Conservation (phyloP, 2,329 filamentous ascomycete species). For the Curvularia sp. region DNA sequence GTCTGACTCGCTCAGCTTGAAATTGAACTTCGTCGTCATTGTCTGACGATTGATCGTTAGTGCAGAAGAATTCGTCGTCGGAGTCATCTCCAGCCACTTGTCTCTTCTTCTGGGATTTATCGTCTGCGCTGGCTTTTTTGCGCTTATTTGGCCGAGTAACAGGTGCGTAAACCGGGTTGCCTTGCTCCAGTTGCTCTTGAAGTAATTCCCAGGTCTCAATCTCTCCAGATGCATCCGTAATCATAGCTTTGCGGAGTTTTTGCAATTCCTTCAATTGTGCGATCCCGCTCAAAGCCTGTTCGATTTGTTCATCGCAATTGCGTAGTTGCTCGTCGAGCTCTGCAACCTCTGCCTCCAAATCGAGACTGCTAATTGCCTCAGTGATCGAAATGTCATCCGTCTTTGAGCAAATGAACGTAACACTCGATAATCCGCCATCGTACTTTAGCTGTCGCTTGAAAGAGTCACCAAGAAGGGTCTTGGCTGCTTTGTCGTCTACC, state of each 20-base stretch:
- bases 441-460: slow-evolving; percentile 67
- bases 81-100: background rate
- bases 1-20: slow-evolving; percentile 39
- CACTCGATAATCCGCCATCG: slow-evolving; percentile 60
- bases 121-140: slow-evolving; percentile 41
- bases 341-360: slow-evolving; percentile 44
- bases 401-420: slow-evolving; percentile 69
- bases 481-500: slow-evolving; percentile 66
- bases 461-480: slow-evolving; percentile 61
- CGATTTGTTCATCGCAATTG: slow-evolving; percentile 24
- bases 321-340: slow-evolving; percentile 36
- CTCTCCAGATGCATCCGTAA: slow-evolving; percentile 51
- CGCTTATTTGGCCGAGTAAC: slow-evolving; percentile 49
- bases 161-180: slow-evolving; percentile 54
- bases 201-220: slow-evolving; percentile 57
- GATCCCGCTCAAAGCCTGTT: slow-evolving; percentile 29
- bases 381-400: slow-evolving; percentile 65
- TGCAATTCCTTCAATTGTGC: slow-evolving; percentile 45
- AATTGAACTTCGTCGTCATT: slow-evolving; percentile 33
- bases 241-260: slow-evolving; percentile 40
- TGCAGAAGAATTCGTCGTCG: slow-evolving; percentile 15
- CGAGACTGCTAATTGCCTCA: slow-evolving; percentile 53
- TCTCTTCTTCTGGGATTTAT: slow-evolving; percentile 11
- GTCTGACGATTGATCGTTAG: slow-evolving; percentile 31
- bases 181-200: slow-evolving; percentile 48